Evolutionary conservation across 768 basidiomycete species (phyloP).

Genomic region (Roridomyces roridus): DNA sequence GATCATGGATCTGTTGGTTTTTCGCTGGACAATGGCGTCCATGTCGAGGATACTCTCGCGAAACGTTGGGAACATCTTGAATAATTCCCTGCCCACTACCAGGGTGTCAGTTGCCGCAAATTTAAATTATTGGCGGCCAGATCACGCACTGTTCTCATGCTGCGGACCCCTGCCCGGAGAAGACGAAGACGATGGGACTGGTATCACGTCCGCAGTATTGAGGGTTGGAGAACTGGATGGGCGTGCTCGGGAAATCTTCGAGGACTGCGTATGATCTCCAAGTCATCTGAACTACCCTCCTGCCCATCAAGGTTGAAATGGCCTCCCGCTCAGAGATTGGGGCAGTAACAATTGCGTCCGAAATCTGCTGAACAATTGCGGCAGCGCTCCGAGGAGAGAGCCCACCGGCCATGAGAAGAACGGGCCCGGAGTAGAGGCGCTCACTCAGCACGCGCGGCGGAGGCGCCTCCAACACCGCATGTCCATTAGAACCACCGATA

Average conservation of each 20-base stretch:
- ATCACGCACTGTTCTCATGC: slow-evolving; percentile 35
- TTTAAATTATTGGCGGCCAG: no score
- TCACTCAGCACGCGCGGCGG: neutral
- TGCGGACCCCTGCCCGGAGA: slow-evolving; percentile 44
- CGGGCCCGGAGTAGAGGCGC: neutral
- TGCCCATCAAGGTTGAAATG: no score
- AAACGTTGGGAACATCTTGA: slow-evolving; percentile 34
- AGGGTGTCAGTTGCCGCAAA: no score
- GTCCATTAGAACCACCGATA: slow-evolving; percentile 39
- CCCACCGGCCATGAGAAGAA: neutral
- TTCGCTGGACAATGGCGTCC: neutral
- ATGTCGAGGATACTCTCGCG: slow-evolving; percentile 35
- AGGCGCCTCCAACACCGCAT: slow-evolving; percentile 35
- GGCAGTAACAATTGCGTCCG: no score
- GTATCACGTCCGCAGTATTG: slow-evolving; percentile 26
- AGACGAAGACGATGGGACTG: slow-evolving; percentile 38
- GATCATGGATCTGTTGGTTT: no score
- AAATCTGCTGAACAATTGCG: no score
- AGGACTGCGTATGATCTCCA: neutral
- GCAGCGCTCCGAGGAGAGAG: no score
- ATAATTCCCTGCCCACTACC: slow-evolving; percentile 26
- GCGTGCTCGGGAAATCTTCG: slow-evolving; percentile 21
- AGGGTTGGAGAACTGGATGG: slow-evolving; percentile 1
- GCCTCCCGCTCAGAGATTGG: no score
- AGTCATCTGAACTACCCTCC: no score